These are phyloP conservation scores for Aspergillus clavatus DNA, from an alignment of 2,329 filamentous ascomycete genomes.

Conservation along the genomic window DNA sequence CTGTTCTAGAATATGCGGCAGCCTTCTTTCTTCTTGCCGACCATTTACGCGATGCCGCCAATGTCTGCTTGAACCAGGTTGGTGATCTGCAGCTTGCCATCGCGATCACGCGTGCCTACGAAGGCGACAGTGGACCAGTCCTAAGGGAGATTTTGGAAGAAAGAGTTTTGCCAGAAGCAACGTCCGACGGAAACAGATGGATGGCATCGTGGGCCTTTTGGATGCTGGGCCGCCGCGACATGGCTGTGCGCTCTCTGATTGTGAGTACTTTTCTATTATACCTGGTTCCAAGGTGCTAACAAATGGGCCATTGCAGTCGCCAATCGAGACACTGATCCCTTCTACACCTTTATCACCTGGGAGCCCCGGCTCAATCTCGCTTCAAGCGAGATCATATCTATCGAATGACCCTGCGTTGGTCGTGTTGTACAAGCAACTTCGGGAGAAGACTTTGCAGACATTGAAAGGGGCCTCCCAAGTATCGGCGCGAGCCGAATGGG, in stretches of 20 bases:
- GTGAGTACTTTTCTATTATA: no score
- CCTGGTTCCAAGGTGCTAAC: constrained; percentile 18
- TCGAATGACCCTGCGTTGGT: constrained; percentile 88
- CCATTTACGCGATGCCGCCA: constrained; percentile 76
- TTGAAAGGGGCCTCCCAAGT: constrained; percentile 80
- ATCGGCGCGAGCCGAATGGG: constrained; percentile 74
- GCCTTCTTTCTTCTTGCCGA: constrained; percentile 93
- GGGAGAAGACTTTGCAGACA: constrained; percentile 75
- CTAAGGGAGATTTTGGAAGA: constrained; percentile 71
- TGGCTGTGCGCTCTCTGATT: constrained; percentile 78
- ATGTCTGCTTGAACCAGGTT: constrained; percentile 79
- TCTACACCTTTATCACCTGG: constrained; percentile 50
- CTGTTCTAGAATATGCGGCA: constrained; percentile 76
- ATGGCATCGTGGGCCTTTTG: constrained; percentile 93
- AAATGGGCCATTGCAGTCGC: constrained; percentile 52
- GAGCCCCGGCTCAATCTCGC: constrained; percentile 52
- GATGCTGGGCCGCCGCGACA: constrained; percentile 76
- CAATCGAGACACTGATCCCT: constrained; percentile 65
- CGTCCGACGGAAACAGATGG: constrained; percentile 83
- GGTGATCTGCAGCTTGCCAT: constrained; percentile 87
- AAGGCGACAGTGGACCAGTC: constrained; percentile 74
- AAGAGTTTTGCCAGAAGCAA: constrained; percentile 70
- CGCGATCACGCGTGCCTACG: constrained; percentile 79
- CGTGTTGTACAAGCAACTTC: constrained; percentile 79
- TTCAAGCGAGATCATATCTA: constrained; percentile 73